Evolutionary conservation across 2,329 filamentous ascomycete species (phyloP).

Genomic region (Penicillium sp.): DNA sequence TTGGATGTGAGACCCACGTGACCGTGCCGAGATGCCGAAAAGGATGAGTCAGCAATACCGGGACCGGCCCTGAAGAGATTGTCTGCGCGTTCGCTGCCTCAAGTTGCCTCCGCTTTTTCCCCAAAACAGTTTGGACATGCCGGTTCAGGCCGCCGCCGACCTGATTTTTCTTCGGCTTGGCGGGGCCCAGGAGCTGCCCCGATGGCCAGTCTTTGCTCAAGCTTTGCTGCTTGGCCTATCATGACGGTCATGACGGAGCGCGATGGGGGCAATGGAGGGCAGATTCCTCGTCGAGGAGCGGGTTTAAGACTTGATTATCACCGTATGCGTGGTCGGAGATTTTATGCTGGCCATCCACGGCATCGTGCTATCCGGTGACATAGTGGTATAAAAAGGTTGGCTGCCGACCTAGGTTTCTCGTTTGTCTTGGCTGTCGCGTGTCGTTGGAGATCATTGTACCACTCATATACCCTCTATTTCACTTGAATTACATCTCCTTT

Average conservation of each 20-base stretch:
- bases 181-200: background rate
- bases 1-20: too few species aligned
- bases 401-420: background rate
- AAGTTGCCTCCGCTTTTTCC: background rate
- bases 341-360: slow-evolving; percentile 11
- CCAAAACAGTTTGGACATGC: slow-evolving; percentile 1
- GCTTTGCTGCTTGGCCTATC: slow-evolving; percentile 8
- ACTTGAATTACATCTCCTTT: background rate
- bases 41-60: background rate
- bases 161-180: background rate
- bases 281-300: background rate
- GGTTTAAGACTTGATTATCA: slow-evolving; percentile 14
- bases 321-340: slow-evolving; percentile 11
- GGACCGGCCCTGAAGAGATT: background rate
- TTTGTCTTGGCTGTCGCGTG: background rate
- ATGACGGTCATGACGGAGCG: background rate
- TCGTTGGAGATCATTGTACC: background rate
- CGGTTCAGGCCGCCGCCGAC: slow-evolving; percentile 15
- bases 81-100: background rate
- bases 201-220: background rate
- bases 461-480: background rate
- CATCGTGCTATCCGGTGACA: slow-evolving; percentile 5
- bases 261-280: background rate
- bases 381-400: slow-evolving; percentile 6
- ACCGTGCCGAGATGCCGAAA: slow-evolving; percentile 5